Evolutionary conservation across 1,284 basidiomycete genomes (phyloP), one percentile per base, ranked within the genome.

Genomic region (Sanguinoderma infundibulare): DNA sequence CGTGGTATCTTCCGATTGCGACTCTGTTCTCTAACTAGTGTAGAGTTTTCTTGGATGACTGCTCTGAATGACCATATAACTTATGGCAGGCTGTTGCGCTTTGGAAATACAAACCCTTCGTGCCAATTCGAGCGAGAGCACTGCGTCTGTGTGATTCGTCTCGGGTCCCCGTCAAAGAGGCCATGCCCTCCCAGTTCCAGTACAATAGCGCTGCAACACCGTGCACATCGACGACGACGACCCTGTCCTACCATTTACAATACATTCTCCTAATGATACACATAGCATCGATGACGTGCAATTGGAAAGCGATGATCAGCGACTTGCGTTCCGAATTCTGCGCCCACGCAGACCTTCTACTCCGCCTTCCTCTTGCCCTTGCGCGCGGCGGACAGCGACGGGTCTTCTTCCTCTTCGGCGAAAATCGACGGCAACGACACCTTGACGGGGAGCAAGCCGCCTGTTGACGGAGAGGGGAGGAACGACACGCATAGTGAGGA

Each of bases 321-420:
- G 26, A 7, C 24, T 44, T 24, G 14, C 15, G 42, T 10, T 10
- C 24, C 14, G 12, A 26, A n/a, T 4, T 26, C 22, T 14, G 14
- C 26, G 12, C 12, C 24, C 20, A 35, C 32, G 20, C 32, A 35
- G 30, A 20, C 9, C 28, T 10, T 24, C 60, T 66, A 58, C 7
- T 62, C 65, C 46, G 68, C 83, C 57, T 83, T 84, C 57, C 83
- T 75, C 68, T 84, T 84, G 32, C 83, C 83, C 59, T 82, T 85
- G 54, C 72, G 62, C n/a, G 63, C 57, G 7, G 58, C 58, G 36
- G 58, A 59, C 28, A 44, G 28, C 7, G 70, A 59, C 5, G 64
- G 49, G 1, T 81, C 79, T 47, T 82, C 79, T 17, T 81, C 78
- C 12, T 84, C 83, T 32, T 82, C 81, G 1, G 80, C 78, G 1